Conservation (phyloP, 495 filamentous ascomycete species). For the Lindgomyces ingoldianus region DNA sequence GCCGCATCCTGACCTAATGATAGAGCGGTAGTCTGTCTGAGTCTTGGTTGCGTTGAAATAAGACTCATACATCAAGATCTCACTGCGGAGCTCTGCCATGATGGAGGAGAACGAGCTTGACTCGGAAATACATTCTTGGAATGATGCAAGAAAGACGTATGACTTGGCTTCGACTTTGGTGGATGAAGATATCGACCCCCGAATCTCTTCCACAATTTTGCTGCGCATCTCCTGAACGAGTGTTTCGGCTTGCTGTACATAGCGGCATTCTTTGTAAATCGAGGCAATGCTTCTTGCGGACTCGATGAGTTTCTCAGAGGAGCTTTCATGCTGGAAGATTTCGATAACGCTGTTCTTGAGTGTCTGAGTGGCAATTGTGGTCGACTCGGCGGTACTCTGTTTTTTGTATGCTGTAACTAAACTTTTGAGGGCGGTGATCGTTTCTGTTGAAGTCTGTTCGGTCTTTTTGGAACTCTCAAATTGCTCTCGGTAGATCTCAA, state of each 20-base stretch:
- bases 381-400: constrained; percentile 33
- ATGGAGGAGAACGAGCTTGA: constrained; percentile 53
- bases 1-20: constrained; percentile 48
- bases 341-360: constrained; percentile 46
- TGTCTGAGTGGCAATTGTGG: constrained; percentile 17
- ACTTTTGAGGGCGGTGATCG: constrained; percentile 20
- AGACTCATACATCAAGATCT: constrained; percentile 60
- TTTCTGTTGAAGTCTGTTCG: constrained; percentile 19
- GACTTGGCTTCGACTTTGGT: constrained; percentile 45
- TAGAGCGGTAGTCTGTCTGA: constrained; percentile 19
- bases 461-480: constrained; percentile 23
- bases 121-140: constrained; percentile 52
- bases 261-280: constrained; percentile 57
- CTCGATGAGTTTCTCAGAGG: constrained; percentile 28
- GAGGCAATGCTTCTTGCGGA: constrained; percentile 43
- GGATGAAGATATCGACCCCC: constrained; percentile 44
- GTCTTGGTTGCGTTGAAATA: constrained; percentile 50
- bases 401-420: constrained; percentile 29
- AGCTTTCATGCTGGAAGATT: constrained; percentile 49
- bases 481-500: constrained; percentile 27
- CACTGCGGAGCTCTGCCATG: constrained; percentile 58
- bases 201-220: constrained; percentile 52
- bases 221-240: constrained; percentile 59
- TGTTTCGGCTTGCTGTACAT: constrained; percentile 54
- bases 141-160: constrained; percentile 62